Evolutionary conservation across 805 yeast species (phyloP).

Genomic region (Kluyveromyces starmeri): DNA sequence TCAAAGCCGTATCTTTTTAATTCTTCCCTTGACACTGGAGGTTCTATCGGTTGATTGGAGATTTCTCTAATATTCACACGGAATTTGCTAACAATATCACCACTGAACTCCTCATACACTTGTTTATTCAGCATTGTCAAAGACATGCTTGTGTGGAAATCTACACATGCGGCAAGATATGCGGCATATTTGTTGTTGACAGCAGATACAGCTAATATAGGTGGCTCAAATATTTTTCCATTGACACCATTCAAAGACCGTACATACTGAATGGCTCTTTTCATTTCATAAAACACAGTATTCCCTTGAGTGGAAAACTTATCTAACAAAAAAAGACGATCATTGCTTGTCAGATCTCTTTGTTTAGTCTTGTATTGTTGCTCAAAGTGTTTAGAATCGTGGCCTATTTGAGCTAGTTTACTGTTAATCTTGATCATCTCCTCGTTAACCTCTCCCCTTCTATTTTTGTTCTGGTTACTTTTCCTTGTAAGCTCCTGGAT

Average conservation of each 20-base stretch:
- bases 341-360: constrained; percentile 36
- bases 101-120: constrained; percentile 41
- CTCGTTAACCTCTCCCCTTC: constrained; percentile 18
- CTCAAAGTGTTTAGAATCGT: constrained; percentile 32
- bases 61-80: constrained; percentile 53
- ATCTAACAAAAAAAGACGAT: constrained; percentile 42
- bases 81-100: constrained; percentile 34
- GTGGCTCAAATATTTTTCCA: constrained; percentile 58
- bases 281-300: constrained; percentile 26
- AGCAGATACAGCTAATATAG: constrained; percentile 54
- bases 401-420: constrained; percentile 32
- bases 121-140: constrained; percentile 49
- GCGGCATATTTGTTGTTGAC: constrained; percentile 41
- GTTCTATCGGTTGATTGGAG: constrained; percentile 13
- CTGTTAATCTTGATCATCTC: constrained; percentile 21
- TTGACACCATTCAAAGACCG: constrained; percentile 32
- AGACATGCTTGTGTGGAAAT: constrained; percentile 45
- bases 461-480: constrained; percentile 10
- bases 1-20: constrained; percentile 59
- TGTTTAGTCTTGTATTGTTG: constrained; percentile 30
- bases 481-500: constrained; percentile 7
- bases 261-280: constrained; percentile 26
- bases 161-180: constrained; percentile 50
- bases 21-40: constrained; percentile 26
- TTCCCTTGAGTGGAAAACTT: constrained; percentile 6